Evolutionary conservation across 495 filamentous ascomycete species (phyloP).

Genomic region (Darksidea phi): DNA sequence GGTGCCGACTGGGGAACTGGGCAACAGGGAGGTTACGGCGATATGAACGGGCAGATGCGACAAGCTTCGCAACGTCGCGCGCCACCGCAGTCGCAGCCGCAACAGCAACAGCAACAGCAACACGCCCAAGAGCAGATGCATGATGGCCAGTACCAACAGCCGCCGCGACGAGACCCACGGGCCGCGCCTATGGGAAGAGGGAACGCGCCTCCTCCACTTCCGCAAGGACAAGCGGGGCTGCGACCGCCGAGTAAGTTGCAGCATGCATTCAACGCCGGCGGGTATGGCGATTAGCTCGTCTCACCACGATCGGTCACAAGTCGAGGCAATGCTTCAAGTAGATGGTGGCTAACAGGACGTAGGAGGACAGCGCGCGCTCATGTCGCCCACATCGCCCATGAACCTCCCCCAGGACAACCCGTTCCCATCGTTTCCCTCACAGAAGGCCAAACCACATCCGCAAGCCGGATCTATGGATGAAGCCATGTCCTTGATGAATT

Average conservation of each 20-base stretch:
- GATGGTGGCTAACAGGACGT: constrained; percentile 11
- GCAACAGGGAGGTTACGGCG: constrained; percentile 36
- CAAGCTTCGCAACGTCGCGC: constrained; percentile 16
- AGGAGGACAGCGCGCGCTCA: constrained; percentile 37
- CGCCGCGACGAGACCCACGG: constrained; percentile 15
- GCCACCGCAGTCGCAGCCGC: constrained; percentile 18
- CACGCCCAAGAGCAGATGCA: constrained; percentile 26
- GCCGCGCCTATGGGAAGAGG: constrained; percentile 22
- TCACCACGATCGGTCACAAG: not conserved
- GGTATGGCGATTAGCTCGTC: not conserved
- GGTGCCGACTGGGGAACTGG: constrained; percentile 14
- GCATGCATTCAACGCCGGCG: not conserved
- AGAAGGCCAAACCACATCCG: constrained; percentile 50
- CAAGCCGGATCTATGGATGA: constrained; percentile 30
- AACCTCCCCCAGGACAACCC: constrained; percentile 62
- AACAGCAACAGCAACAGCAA: constrained; percentile 24
- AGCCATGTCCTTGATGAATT: constrained; percentile 30
- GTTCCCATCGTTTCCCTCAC: constrained; percentile 63
- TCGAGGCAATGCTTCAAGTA: not conserved
- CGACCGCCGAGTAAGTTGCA: constrained; percentile 39
- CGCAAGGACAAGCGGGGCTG: constrained; percentile 12
- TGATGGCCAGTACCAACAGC: constrained; percentile 29
- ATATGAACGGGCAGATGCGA: constrained; percentile 23
- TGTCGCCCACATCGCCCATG: constrained; percentile 49
- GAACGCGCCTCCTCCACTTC: constrained; percentile 9